These are phyloP conservation scores for Ceratonia siliqua DNA, from an alignment of 306 rosid genomes.

Conservation along the genomic window DNA sequence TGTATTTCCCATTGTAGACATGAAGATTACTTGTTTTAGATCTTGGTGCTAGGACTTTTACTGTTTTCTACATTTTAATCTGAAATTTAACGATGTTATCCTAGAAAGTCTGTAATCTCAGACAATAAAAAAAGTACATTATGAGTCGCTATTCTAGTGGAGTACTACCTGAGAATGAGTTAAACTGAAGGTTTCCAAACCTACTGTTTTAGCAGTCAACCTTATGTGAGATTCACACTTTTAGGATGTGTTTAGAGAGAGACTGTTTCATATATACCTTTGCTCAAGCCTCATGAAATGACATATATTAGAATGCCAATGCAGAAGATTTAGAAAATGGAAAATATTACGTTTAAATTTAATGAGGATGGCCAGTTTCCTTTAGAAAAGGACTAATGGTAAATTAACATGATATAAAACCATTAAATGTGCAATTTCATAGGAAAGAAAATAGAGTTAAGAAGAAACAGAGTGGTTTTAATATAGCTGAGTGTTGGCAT, in stretches of 20 bases:
- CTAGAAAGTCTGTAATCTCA: neutral
- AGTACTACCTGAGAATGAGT: neutral
- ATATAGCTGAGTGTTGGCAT: neutral
- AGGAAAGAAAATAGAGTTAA: neutral
- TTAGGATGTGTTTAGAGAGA: neutral
- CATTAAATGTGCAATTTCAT: neutral
- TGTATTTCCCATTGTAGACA: neutral
- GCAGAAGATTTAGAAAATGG: neutral
- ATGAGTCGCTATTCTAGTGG: neutral
- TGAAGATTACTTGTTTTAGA: slow-evolving; percentile 4
- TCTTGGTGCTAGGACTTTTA: slow-evolving; percentile 9
- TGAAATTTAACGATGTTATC: slow-evolving; percentile 9
- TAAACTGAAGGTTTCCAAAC: slow-evolving; percentile 20
- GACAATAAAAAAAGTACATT: neutral
- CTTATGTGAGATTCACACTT: neutral
- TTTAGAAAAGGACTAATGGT: neutral
- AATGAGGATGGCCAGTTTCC: neutral
- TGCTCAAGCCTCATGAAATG: neutral
- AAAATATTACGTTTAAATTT: neutral
- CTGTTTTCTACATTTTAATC: slow-evolving; percentile 4
- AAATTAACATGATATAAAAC: neutral
- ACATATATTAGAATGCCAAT: neutral
- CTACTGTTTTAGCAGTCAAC: neutral
- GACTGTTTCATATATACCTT: neutral
- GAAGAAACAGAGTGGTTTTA: neutral